Evolutionary conservation across 257 asterid genomes (phyloP).

Genomic region (Phtheirospermum japonicum): DNA sequence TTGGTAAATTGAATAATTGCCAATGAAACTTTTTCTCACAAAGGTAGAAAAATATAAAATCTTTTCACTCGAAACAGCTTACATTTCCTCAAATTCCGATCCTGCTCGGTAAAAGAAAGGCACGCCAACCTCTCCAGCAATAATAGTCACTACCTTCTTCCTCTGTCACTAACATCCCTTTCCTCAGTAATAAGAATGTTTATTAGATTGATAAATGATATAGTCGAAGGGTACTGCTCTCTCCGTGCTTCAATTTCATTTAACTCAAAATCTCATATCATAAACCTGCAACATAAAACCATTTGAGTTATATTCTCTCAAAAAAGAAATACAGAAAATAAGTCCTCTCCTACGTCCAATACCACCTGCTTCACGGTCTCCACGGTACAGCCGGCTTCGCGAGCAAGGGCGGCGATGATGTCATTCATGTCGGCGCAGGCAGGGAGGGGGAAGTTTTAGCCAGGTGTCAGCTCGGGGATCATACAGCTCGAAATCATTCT

Average conservation of each 20-base stretch:
- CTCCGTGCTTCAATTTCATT: constrained; percentile 97
- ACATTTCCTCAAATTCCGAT: constrained; percentile 78
- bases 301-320: neutral
- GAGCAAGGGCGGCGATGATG: no score
- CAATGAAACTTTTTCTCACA: constrained; percentile 5
- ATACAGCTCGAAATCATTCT: no score
- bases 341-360: no score
- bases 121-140: constrained; percentile 81
- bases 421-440: no score
- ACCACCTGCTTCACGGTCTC: no score
- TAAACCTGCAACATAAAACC: constrained; percentile 59
- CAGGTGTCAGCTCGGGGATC: no score
- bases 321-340: constrained; percentile 2
- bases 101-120: constrained; percentile 81
- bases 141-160: constrained; percentile 65
- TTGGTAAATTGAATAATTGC: neutral
- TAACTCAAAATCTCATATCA: constrained; percentile 95
- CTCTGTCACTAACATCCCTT: constrained; percentile 77
- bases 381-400: no score
- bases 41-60: neutral
- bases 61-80: constrained; percentile 25
- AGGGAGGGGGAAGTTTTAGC: no score
- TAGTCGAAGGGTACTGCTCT: constrained; percentile 94
- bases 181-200: constrained; percentile 90
- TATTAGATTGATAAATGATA: constrained; percentile 76